Base-by-base conservation (phyloP, 2,329 filamentous ascomycete genomes). In the Cytospora piceicola region DNA sequence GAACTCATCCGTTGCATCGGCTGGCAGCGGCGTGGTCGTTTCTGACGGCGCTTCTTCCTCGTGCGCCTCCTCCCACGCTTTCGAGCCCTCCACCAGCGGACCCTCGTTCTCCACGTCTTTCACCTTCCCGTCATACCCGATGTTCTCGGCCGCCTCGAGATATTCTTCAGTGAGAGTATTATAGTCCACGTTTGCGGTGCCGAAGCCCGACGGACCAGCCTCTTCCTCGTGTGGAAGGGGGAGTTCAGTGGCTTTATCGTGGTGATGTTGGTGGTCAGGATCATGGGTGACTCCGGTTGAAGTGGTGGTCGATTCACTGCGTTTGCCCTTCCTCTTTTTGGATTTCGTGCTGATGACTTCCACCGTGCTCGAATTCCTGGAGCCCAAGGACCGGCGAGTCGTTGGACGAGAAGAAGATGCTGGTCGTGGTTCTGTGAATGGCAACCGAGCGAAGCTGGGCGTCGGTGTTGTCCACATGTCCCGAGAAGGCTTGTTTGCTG, bases 401-500 rank as follows among this genome's bases (percentile, higher is more conserved):
- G 30, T 58, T 17, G 65, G 61, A 22, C 65, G 56, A 7, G 67
- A 63, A 15, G 67, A 67, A 24, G 65, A 63, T 5, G 67, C 58
- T 46, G 67, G 66, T 9, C 67, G 62, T 76, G 12, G 85, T n/a
- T 63, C 63, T 24, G 63, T 27, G 85, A 55, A 81, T 78, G 58
- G 78, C 71, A 64, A 79, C 77, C 58, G 89, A 73, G 72, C 70
- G 17, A 68, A 58, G 17, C 67, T 64, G 2, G 65, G 61, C 4
- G 65, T 63, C 8, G 65, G 69, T 12, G 67, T 68, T 15, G 63
- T 67, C 73, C 89, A 91, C 69, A 90, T 84, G 66, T 94, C 90
- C 64, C 88, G 84, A 34, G 89, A 83, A 20, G 93, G 90, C 69
- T 93, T 86, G 75, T 82, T 85, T 53, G 84, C 94, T 39, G 94